Evolutionary conservation across 192 early-diverging fungal species (phyloP), one percentile per base, ranked within the genome.

Genomic region (Coemansia umbellata): DNA sequence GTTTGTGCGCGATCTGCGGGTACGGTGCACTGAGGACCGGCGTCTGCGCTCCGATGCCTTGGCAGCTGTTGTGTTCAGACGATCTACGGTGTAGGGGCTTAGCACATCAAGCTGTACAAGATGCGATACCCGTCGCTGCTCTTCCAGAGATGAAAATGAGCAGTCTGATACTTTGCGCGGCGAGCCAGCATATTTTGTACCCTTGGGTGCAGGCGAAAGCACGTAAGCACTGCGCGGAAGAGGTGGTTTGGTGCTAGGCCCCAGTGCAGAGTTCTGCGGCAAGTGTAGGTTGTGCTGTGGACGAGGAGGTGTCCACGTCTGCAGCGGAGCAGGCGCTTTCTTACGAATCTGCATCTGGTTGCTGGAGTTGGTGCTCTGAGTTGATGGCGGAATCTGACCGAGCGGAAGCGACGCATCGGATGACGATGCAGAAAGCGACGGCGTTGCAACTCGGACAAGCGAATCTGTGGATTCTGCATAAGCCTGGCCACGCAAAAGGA

Each of bases 371-470:
- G 43, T 27, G 26, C 26, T n/a, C 24, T 45, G 43, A 4, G 43
- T 45, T 1, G 43, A 28, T 8, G 40, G 42, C 23, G 43, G 31
- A 13, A 36, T 21, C 47, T 54, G 50, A 13, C 47, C 52, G 9
- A 63, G 65, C 33, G 72, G 60, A 47, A 75, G 60, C 55, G 72
- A 75, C 19, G 57, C 65, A 55, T 67, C 73, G 2, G 73, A 75
- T 18, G 73, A 75, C 40, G 73, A 69, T 15, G 66, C 60, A 9
- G 73, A 75, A 18, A 75, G 60, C 49, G 73, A 63, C 31, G 73
- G 73, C 37, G 73, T 68, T 19, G 61, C 40, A 13, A 75, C 40
- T 32, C 60, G 66, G 21, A 75, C 66, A 21, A 75, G 73, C 55
- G 73, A 75, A 36, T 75, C 73, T 24, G 61, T 63, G 19, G 71